Evolutionary conservation across 2,329 filamentous ascomycete species (phyloP).

Genomic region (Sarocladium strictum): DNA sequence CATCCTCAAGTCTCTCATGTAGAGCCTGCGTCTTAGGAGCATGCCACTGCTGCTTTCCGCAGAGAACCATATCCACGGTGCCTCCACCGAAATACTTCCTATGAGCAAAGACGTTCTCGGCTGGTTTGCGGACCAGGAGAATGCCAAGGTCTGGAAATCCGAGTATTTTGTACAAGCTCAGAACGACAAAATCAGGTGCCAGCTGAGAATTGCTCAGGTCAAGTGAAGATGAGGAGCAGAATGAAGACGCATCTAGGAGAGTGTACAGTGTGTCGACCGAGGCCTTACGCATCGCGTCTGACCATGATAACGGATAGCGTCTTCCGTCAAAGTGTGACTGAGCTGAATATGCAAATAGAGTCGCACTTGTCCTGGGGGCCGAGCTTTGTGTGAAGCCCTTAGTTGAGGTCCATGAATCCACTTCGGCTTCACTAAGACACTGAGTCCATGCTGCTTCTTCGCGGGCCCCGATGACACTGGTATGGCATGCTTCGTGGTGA

Average conservation of each 20-base stretch:
- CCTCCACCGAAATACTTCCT: conserved; percentile 89
- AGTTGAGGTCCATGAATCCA: conserved; percentile 58
- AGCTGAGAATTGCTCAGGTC: conserved; percentile 55
- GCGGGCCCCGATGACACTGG: conserved; percentile 76
- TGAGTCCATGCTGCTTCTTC: conserved; percentile 59
- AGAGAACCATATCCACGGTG: conserved; percentile 85
- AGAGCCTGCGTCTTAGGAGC: conserved; percentile 64
- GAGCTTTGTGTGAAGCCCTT: conserved; percentile 20
- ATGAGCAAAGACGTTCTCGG: conserved; percentile 55
- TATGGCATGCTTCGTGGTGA: conserved; percentile 82
- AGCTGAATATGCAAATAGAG: conserved; percentile 73
- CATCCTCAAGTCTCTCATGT: conserved; percentile 84
- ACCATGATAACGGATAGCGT: conserved; percentile 68
- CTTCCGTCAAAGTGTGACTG: conserved; percentile 91
- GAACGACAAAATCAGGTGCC: conserved; percentile 76
- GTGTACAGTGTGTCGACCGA: conserved; percentile 46
- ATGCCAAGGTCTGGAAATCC: conserved; percentile 90
- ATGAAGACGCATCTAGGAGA: conserved; percentile 77
- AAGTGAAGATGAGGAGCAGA: conserved; percentile 70
- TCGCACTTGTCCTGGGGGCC: conserved; percentile 19
- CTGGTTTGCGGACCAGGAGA: conserved; percentile 70
- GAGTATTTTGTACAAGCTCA: conserved; percentile 98
- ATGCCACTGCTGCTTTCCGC: conserved; percentile 76
- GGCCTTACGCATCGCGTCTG: conserved; percentile 34
- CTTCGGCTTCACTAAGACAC: conserved; percentile 61